phyloP scores from a whole-genome alignment of 768 basidiomycete genomes.

The Leccinum truebloodii region DNA sequence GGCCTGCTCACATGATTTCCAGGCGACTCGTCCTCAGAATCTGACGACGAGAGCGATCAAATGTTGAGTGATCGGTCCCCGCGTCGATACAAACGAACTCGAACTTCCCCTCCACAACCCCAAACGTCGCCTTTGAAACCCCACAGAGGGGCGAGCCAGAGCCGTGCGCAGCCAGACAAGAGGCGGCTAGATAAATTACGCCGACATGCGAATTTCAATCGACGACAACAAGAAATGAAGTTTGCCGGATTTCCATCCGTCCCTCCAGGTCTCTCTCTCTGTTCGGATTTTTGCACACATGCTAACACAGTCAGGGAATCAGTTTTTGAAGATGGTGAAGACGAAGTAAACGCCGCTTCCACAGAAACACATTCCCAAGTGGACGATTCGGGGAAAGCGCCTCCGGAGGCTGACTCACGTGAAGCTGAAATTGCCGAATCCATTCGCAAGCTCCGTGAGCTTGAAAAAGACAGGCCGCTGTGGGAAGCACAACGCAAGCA shows the following conservation, averaged over 20 bases:
- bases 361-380: slow-evolving; percentile 9
- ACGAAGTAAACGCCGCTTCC: slow-evolving; percentile 3
- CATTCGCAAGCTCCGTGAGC: slow-evolving; percentile 64
- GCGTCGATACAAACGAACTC: slow-evolving; percentile 44
- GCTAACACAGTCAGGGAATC: slow-evolving; percentile 14
- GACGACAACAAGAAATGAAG: slow-evolving; percentile 37
- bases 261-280: slow-evolving; percentile 21
- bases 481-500: slow-evolving; percentile 58
- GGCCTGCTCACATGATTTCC: slow-evolving; percentile 4
- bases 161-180: slow-evolving; percentile 41
- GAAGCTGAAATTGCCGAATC: slow-evolving; percentile 58
- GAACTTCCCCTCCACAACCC: slow-evolving; percentile 46
- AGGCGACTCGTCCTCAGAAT: slow-evolving; percentile 27
- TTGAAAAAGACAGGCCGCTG: slow-evolving; percentile 61
- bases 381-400: background rate
- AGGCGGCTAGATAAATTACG: slow-evolving; percentile 44
- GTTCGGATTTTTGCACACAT: background rate
- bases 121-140: slow-evolving; percentile 48
- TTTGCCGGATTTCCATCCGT: slow-evolving; percentile 35
- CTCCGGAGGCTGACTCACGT: slow-evolving; percentile 37
- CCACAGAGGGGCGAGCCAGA: slow-evolving; percentile 41
- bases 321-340: slow-evolving; percentile 15
- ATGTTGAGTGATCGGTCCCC: slow-evolving; percentile 34
- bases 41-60: slow-evolving; percentile 29
- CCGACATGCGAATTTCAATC: slow-evolving; percentile 38